Conservation (phyloP, 2,329 filamentous ascomycete genomes). For the Daldinia sp. region DNA sequence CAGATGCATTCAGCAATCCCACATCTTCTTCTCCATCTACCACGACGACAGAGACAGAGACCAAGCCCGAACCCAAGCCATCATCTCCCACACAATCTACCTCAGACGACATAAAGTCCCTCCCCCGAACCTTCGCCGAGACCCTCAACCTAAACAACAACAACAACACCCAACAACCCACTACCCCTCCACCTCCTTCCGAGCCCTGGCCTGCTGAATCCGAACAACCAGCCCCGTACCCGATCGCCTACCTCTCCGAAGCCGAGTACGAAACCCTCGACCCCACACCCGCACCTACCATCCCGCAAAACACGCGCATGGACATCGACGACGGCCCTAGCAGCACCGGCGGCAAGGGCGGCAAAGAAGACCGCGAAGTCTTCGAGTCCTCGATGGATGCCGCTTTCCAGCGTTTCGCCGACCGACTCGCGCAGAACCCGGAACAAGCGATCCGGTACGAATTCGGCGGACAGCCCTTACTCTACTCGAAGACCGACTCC, state of each 20-base stretch:
- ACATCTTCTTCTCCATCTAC: conserved; percentile 30
- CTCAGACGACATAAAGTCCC: conserved; percentile 48
- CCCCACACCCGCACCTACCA: conserved; percentile 62
- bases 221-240: conserved; percentile 77
- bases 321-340: conserved; percentile 58
- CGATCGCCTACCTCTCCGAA: conserved; percentile 82
- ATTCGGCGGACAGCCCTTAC: conserved; percentile 76
- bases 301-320: conserved; percentile 62
- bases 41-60: conserved; percentile 40
- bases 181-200: conserved; percentile 56
- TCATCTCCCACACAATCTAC: conserved; percentile 52
- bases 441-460: conserved; percentile 87
- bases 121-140: conserved; percentile 76
- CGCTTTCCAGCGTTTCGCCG: conserved; percentile 83
- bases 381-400: conserved; percentile 82
- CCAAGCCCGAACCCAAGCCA: conserved; percentile 34
- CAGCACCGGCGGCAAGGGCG: conserved; percentile 46
- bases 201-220: conserved; percentile 81
- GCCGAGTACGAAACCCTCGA: conserved; percentile 93
- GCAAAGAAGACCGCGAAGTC: conserved; percentile 74
- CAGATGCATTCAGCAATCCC: conserved; percentile 61
- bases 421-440: conserved; percentile 81
- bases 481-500: conserved; percentile 83
- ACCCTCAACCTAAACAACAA: conserved; percentile 78
- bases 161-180: conserved; percentile 53